These are phyloP conservation scores for Kurtzmaniella fragi DNA, from an alignment of 805 yeast genomes.

Conservation along the genomic window DNA sequence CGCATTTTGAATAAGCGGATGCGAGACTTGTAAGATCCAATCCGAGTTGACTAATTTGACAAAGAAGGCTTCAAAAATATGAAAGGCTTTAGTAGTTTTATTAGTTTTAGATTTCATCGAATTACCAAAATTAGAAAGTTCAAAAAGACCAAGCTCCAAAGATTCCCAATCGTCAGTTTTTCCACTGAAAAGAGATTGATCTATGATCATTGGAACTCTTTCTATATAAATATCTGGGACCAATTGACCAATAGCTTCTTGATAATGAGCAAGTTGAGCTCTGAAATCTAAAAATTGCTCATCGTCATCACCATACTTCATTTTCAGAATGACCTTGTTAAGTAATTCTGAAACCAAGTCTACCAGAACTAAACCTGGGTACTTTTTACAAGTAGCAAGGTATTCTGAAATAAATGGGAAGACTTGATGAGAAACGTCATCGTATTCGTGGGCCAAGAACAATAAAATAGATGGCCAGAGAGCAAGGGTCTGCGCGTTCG, in stretches of 20 bases:
- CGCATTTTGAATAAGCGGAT: constrained; percentile 75
- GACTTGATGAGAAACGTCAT: constrained; percentile 80
- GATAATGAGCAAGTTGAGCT: constrained; percentile 66
- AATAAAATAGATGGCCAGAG: constrained; percentile 69
- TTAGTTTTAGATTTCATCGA: constrained; percentile 73
- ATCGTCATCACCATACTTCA: constrained; percentile 73
- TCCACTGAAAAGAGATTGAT: constrained; percentile 35
- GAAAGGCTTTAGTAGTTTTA: constrained; percentile 62
- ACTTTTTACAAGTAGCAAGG: constrained; percentile 63
- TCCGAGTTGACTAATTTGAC: constrained; percentile 48
- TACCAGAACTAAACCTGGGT: constrained; percentile 25
- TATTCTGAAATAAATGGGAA: constrained; percentile 77
- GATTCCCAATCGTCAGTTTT: constrained; percentile 62
- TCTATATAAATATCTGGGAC: constrained; percentile 59
- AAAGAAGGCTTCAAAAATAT: constrained; percentile 58
- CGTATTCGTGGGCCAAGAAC: constrained; percentile 77
- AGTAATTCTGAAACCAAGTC: constrained; percentile 61
- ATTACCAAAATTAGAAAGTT: constrained; percentile 75
- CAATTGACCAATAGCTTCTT: constrained; percentile 66
- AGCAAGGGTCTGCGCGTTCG: constrained; percentile 40
- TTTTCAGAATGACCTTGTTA: constrained; percentile 66
- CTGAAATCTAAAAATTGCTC: constrained; percentile 81
- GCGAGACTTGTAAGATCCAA: constrained; percentile 46
- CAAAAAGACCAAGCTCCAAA: constrained; percentile 81
- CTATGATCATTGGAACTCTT: constrained; percentile 55